phyloP scores from a whole-genome alignment of 2,329 filamentous ascomycete genomes.

The Penicillium corylophilum region DNA sequence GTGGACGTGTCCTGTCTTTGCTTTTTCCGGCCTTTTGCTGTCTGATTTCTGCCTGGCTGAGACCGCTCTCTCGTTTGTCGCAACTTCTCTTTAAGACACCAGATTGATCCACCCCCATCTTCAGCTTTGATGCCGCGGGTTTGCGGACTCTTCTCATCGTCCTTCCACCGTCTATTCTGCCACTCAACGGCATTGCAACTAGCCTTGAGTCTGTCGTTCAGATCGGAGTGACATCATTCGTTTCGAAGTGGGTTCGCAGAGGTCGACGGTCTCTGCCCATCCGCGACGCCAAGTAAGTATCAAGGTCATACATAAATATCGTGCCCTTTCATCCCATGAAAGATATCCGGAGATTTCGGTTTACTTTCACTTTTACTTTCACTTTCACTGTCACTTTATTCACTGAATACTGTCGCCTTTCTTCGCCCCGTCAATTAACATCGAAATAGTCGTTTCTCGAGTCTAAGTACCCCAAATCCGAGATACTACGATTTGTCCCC shows the following conservation, averaged over 20 bases:
- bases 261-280: not conserved
- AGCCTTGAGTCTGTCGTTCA: not conserved
- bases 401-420: not conserved
- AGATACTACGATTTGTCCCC: not conserved
- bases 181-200: not conserved
- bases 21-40: not conserved
- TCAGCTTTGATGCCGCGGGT: not conserved
- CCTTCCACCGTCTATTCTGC: not conserved
- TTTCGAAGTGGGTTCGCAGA: not conserved
- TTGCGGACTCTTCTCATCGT: not conserved
- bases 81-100: not conserved
- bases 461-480: not conserved
- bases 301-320: not conserved
- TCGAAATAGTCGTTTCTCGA: not conserved
- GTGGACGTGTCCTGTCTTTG: not conserved
- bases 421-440: not conserved
- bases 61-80: conserved; percentile 5
- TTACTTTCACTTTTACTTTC: too few species aligned
- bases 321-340: not conserved
- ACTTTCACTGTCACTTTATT: not conserved
- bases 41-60: not conserved
- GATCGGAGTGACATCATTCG: not conserved
- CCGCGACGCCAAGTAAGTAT: not conserved
- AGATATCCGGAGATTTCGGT: not conserved
- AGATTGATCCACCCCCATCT: not conserved